These are phyloP conservation scores for Penicillium sp. DNA, from an alignment of 2,329 filamentous ascomycete species.

Conservation along the genomic window DNA sequence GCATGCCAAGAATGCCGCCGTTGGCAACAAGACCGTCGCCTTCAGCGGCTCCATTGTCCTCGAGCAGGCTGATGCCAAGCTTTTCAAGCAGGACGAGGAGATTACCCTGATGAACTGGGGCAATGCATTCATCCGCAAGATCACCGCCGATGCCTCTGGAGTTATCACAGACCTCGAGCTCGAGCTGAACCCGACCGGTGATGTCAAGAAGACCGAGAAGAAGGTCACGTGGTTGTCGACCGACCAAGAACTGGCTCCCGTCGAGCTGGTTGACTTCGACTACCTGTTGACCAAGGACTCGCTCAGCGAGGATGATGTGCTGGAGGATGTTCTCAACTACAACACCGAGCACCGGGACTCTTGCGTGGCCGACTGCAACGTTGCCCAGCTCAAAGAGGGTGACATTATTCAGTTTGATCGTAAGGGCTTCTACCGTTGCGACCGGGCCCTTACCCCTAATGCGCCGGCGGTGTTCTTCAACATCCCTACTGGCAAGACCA, in stretches of 20 bases:
- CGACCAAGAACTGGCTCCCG: constrained; percentile 69
- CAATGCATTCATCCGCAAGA: constrained; percentile 49
- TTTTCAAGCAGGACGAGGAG: constrained; percentile 79
- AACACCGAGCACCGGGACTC: constrained; percentile 69
- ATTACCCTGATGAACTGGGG: constrained; percentile 97
- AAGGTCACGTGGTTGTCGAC: constrained; percentile 90
- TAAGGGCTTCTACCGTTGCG: constrained; percentile 85
- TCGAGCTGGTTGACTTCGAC: constrained; percentile 91
- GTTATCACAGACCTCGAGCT: constrained; percentile 67
- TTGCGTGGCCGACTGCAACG: constrained; percentile 74
- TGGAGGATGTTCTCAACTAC: constrained; percentile 77
- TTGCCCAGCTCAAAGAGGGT: constrained; percentile 70
- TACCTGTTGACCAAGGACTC: constrained; percentile 95
- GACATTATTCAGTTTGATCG: constrained; percentile 95
- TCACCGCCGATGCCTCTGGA: constrained; percentile 46
- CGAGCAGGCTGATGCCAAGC: constrained; percentile 79
- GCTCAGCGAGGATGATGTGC: constrained; percentile 76
- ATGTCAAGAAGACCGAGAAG: constrained; percentile 93
- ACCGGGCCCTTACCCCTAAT: constrained; percentile 57
- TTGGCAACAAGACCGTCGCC: constrained; percentile 80
- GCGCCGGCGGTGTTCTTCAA: constrained; percentile 61
- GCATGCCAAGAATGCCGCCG: constrained; percentile 79
- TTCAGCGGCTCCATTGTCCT: constrained; percentile 71
- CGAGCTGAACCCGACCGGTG: constrained; percentile 84
- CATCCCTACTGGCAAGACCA: constrained; percentile 61